Base-by-base conservation (phyloP, 1,284 basidiomycete species). In the Malassezia caprae region DNA sequence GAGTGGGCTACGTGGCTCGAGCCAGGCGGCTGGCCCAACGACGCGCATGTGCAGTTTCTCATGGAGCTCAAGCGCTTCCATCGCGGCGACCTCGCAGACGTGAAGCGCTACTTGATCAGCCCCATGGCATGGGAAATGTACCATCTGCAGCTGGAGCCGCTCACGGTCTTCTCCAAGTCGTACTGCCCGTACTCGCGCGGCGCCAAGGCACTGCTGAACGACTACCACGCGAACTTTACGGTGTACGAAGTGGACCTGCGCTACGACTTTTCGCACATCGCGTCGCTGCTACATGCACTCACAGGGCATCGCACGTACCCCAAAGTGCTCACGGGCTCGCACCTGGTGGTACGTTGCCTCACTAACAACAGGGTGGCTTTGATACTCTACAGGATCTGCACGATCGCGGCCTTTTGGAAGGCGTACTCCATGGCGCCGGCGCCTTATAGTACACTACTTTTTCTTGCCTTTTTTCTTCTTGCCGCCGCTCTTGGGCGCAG, bases 141-240 rank as follows among this genome's bases (percentile, higher is more conserved):
- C 30, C 59, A 61, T 31, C 19, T 48, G 13, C 30, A 30, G 8
- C n/a, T n/a, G 26, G 32, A 43, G 19, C 56, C 47, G 8, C 17
- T 59, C 26, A 61, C 51, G 21, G 56, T 61, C 15, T 61, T 61
- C 19, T 57, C 54, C 40, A 58, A 58, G 41, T 54, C 59, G 13
- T 61, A 58, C 43, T 61, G 59, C 51, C 59, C 59, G 15, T 61
- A 54, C 51, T 61, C 59, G 51, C 26, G 45, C 6, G 30, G 13
- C 11, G 59, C 59, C 31, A 61, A 61, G 48, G 35, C 26, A 15
- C 45, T 58, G n/a, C 50, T 61, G 19, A 26, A 15, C 27, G 26
- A 40, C 47, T 42, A 47, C 42, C 13, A 34, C 11, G 59, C 59
- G 2, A 30, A 46, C 19, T 58, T 44, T 34, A 46, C 35, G 7